Base-by-base conservation (phyloP, 2,329 filamentous ascomycete genomes). In the Microdochium nivale region DNA sequence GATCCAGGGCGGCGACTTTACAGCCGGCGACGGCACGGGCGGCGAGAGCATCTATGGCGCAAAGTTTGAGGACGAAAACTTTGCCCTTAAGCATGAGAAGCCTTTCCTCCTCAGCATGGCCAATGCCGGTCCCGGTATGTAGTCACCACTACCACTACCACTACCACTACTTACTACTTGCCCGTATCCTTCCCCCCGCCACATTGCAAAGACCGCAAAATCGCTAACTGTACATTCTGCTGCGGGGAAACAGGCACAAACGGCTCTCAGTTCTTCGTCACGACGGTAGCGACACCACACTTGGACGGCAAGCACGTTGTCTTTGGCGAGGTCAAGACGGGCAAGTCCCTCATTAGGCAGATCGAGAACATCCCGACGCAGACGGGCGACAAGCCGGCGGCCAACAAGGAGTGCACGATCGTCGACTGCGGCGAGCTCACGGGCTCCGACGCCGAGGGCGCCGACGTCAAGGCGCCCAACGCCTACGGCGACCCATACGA, bases 1-100 rank as follows among this genome's bases (percentile, higher is more conserved):
- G 92, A 94, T 96, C 65, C 88, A 96, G 75, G 91, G 94, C 65
- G 92, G 94, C 71, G 94, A 97, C 70, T 99, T 99, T 70, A 99
- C 92, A 48, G 85, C 83, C 51, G 90, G 90, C 67, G 92, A 97
- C 67, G 94, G 92, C 58, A 97, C 92, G 25, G 92, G 92, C 58
- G 92, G 92, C 64, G 94, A 97, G 75, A 94, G 88, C 57, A 97
- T 99, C 70, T 99, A 97, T 67, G 92, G 92, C 65, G 87, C 87
- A 68, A 97, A 96, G 75, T 99, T 99, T 63, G 88, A 89, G 62
- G 92, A 99, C 63, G 92, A 99, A 79, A 95, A 95, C 70, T 97
- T 99, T 65, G 80, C 88, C 51, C 74, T 86, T 65, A 91, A 95
- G 78, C 94, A 99, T 67, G 88, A 95, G 62, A 87, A 86, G 62